A percentile compares a stretch with the other conserved stretches of the same genome.
These are phyloP conservation scores for Stemphylium lycopersici DNA, from an alignment of 2,329 filamentous ascomycete genomes.

Conservation along the genomic window DNA sequence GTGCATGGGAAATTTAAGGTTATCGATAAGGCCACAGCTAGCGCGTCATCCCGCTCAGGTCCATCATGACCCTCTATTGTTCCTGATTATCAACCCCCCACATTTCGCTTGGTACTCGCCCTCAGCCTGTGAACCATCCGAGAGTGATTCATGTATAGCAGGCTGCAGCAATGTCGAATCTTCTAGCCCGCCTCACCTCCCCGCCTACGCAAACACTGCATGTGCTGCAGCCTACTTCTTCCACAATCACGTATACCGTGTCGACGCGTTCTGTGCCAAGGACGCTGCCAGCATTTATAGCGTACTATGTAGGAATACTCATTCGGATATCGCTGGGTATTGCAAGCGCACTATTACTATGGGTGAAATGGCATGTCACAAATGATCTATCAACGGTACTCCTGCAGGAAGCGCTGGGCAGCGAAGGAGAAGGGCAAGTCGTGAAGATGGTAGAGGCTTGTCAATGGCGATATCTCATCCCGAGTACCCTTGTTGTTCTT, in stretches of 20 bases:
- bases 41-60: constrained; percentile 17
- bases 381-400: constrained; percentile 2
- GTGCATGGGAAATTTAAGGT: neutral
- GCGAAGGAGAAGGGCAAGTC: constrained; percentile 23
- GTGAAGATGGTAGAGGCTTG: constrained; percentile 48
- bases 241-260: constrained; percentile 90
- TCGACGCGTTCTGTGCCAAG: constrained; percentile 71
- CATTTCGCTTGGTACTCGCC: constrained; percentile 3
- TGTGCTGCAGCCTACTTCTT: constrained; percentile 64
- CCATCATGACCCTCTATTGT: neutral
- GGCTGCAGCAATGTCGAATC: constrained; percentile 23
- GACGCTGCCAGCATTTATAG: constrained; percentile 54
- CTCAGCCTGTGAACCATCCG: neutral
- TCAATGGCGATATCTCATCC: constrained; percentile 52
- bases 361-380: constrained; percentile 32
- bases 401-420: constrained; percentile 11
- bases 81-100: constrained; percentile 2
- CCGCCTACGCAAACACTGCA: constrained; percentile 36
- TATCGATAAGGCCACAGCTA: constrained; percentile 9
- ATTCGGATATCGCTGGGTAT: constrained; percentile 54
- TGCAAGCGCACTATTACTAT: constrained; percentile 48
- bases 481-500: constrained; percentile 48
- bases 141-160: constrained; percentile 10
- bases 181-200: constrained; percentile 34
- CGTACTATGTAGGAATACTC: constrained; percentile 53